Percentiles rank a stretch among this genome's conserved stretches.
Evolutionary conservation across 352 stramenopile genomes (phyloP).

Genomic region (Phytophthora capsici): DNA sequence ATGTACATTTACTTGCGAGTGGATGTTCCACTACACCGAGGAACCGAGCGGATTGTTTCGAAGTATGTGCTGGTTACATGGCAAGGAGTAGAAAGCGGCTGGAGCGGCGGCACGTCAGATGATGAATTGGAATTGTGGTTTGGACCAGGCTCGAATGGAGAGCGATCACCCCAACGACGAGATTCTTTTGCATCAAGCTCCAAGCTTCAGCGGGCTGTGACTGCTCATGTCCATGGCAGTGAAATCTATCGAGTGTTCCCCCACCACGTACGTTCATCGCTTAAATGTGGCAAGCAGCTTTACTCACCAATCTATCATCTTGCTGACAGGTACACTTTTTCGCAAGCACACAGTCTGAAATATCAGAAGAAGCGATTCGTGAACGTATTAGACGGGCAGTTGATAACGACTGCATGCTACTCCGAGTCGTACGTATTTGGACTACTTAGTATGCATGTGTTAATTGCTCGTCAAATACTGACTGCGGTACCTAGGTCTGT

Average conservation of each 20-base stretch:
- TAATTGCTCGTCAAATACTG: not conserved
- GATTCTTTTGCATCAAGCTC: conserved; percentile 68
- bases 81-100: conserved; percentile 63
- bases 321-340: conserved; percentile 83
- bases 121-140: conserved; percentile 74
- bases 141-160: conserved; percentile 51
- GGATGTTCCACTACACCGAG: conserved; percentile 82
- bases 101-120: conserved; percentile 70
- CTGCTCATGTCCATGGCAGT: conserved; percentile 78
- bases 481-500: conserved; percentile 61
- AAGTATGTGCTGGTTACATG: conserved; percentile 91
- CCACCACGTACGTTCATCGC: conserved; percentile 67
- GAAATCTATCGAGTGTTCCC: conserved; percentile 90
- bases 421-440: conserved; percentile 70
- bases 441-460: not conserved
- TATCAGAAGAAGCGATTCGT: conserved; percentile 86
- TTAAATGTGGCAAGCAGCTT: not conserved
- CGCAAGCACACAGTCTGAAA: conserved; percentile 75
- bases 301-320: conserved; percentile 1
- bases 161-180: conserved; percentile 40
- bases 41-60: conserved; percentile 83
- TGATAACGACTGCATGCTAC: conserved; percentile 88
- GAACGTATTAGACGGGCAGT: conserved; percentile 83
- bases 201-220: conserved; percentile 82
- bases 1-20: conserved; percentile 93